These are phyloP conservation scores for Triticum turgidum DNA, from an alignment of 176 grass and related monocot genomes.

Conservation along the genomic window DNA sequence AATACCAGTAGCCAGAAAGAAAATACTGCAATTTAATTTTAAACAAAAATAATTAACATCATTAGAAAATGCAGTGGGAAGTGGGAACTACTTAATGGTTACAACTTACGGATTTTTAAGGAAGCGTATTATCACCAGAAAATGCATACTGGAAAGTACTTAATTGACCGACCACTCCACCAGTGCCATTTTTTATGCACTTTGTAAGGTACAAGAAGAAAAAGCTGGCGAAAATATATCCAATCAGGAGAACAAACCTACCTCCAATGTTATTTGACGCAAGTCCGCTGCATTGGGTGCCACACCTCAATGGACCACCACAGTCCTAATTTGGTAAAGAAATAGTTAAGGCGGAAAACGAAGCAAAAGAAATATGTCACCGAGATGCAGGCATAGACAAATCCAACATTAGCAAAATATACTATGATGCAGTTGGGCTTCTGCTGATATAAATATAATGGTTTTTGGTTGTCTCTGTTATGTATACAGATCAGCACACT, in stretches of 20 bases:
- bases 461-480: neutral
- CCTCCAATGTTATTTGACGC: slow-evolving; percentile 69
- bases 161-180: neutral
- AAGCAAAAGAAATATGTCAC: neutral
- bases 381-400: neutral
- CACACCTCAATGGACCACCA: slow-evolving; percentile 77
- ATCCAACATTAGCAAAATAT: neutral
- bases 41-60: neutral
- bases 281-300: slow-evolving; percentile 73
- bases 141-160: neutral
- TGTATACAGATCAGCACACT: neutral
- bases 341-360: slow-evolving; percentile 5
- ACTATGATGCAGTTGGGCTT: neutral
- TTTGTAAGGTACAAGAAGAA: neutral
- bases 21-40: neutral
- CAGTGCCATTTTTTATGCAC: neutral
- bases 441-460: neutral
- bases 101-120: neutral
- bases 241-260: slow-evolving; percentile 31
- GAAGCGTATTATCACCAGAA: neutral
- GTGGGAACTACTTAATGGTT: neutral
- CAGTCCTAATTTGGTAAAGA: slow-evolving; percentile 59
- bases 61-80: neutral
- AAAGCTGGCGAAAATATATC: slow-evolving; percentile 19
- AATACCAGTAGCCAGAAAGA: slow-evolving; percentile 14